A percentile compares a stretch with the other conserved stretches of the same genome.
These are phyloP conservation scores for Aspergillus proliferans DNA, from an alignment of 2,329 filamentous ascomycete genomes.

Conservation along the genomic window DNA sequence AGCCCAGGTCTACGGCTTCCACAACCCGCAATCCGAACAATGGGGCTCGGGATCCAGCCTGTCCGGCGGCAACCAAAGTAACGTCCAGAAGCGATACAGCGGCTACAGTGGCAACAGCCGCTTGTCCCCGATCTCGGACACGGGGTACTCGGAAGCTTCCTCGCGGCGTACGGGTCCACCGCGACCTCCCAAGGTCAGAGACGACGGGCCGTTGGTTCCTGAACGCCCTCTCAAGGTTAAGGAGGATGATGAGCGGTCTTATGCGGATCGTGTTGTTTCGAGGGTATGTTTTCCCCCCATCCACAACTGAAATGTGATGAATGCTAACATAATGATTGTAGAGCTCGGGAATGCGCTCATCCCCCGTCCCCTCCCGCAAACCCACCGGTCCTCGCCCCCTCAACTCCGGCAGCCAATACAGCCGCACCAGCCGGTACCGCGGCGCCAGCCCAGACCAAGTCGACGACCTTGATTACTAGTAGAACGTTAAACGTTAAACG, in stretches of 20 bases:
- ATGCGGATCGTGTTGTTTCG: conserved; percentile 37
- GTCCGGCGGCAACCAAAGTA: conserved; percentile 24
- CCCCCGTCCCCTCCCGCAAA: conserved; percentile 36
- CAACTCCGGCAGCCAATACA: conserved; percentile 31
- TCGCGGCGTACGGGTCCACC: conserved; percentile 39
- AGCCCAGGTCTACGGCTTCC: conserved; percentile 48
- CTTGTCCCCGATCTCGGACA: conserved; percentile 43
- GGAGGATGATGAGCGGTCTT: conserved; percentile 29
- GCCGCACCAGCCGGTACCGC: conserved; percentile 27
- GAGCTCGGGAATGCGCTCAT: conserved; percentile 29
- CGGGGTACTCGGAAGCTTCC: conserved; percentile 39
- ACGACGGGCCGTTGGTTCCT: conserved; percentile 56
- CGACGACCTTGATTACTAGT: conserved; percentile 32
- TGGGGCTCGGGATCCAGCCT: conserved; percentile 42
- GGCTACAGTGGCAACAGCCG: conserved; percentile 34
- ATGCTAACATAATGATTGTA: conserved; percentile 10
- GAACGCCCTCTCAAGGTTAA: conserved; percentile 39
- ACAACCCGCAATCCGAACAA: conserved; percentile 40
- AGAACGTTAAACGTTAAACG: conserved; percentile 7
- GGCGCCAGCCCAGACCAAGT: conserved; percentile 36
- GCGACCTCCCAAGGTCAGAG: conserved; percentile 49
- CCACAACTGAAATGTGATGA: not conserved
- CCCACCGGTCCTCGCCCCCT: conserved; percentile 45
- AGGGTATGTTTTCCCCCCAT: conserved; percentile 24
- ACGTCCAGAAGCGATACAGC: conserved; percentile 16